A percentile compares a stretch with the other conserved stretches of the same genome.
Evolutionary conservation across 495 filamentous ascomycete genomes (phyloP).

Genomic region (Penicillium manginii): DNA sequence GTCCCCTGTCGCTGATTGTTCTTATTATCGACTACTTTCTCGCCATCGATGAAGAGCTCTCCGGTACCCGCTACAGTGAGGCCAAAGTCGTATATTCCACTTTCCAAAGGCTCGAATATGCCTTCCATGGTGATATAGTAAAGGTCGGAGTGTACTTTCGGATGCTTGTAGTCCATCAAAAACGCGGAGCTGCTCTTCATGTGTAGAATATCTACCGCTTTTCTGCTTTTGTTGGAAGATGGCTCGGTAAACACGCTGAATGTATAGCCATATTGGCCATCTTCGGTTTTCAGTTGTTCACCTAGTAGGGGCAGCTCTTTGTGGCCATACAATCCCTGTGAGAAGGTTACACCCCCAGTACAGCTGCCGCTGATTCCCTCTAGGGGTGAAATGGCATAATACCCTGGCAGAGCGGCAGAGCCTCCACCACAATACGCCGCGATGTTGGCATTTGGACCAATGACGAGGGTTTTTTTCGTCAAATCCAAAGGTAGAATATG

Average conservation of each 20-base stretch:
- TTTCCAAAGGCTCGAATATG: constrained; percentile 52
- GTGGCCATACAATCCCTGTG: constrained; percentile 59
- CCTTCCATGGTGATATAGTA: constrained; percentile 64
- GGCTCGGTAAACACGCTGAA: constrained; percentile 61
- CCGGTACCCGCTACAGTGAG: constrained; percentile 73
- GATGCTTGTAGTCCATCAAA: constrained; percentile 64
- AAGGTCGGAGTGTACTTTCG: constrained; percentile 40
- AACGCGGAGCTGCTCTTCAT: constrained; percentile 49
- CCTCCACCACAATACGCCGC: constrained; percentile 77
- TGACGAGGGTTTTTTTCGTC: constrained; percentile 65
- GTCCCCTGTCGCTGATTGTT: constrained; percentile 56
- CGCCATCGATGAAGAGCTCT: constrained; percentile 55
- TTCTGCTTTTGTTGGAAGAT: constrained; percentile 21
- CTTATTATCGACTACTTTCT: constrained; percentile 47
- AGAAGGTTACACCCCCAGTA: constrained; percentile 43
- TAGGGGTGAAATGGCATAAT: constrained; percentile 68
- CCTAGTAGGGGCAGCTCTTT: constrained; percentile 59
- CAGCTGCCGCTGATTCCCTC: constrained; percentile 52
- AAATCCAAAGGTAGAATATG: constrained; percentile 62
- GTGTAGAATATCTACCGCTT: constrained; percentile 5
- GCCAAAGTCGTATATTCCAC: constrained; percentile 70
- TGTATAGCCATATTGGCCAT: constrained; percentile 52
- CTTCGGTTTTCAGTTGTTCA: constrained; percentile 28
- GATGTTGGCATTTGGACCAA: constrained; percentile 75
- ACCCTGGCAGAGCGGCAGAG: constrained; percentile 71